These are phyloP conservation scores for Sistotremastrum suecicum DNA, from an alignment of 768 basidiomycete genomes.

Conservation along the genomic window DNA sequence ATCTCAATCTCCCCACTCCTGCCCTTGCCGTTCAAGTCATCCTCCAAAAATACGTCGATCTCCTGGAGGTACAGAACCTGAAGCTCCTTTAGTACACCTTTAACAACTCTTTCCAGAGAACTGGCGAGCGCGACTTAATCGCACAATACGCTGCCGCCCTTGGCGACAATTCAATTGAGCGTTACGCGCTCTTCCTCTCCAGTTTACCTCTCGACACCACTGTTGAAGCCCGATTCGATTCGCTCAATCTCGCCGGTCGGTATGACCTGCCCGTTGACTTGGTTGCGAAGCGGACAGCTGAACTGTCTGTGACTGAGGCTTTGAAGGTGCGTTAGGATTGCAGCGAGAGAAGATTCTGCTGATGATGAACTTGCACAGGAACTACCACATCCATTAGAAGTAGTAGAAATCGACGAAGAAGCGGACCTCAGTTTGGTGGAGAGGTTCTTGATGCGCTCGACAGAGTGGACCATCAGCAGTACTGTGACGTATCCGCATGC, in stretches of 20 bases:
- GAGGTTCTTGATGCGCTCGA: constrained; percentile 59
- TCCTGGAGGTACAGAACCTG: constrained; percentile 51
- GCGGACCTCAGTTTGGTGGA: constrained; percentile 20
- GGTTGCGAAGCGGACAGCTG: constrained; percentile 72
- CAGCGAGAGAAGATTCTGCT: constrained; percentile 31
- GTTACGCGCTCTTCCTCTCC: constrained; percentile 83
- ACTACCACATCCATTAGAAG: constrained; percentile 34
- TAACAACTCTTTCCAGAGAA: constrained; percentile 27
- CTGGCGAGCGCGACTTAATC: constrained; percentile 73
- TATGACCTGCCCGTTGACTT: constrained; percentile 73
- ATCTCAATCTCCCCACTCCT: constrained; percentile 65
- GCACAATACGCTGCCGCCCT: constrained; percentile 89
- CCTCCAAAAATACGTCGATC: constrained; percentile 76
- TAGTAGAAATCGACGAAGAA: too few relatives aligned
- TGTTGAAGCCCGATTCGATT: constrained; percentile 46
- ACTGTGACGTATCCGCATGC: constrained; percentile 64
- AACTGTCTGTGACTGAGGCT: constrained; percentile 57
- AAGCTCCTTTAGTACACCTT: not conserved
- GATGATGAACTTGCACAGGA: constrained; percentile 35
- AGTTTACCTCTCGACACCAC: constrained; percentile 55
- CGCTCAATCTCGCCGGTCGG: constrained; percentile 63
- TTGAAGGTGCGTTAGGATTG: constrained; percentile 34
- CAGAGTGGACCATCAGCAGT: constrained; percentile 86
- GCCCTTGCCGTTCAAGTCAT: constrained; percentile 66
- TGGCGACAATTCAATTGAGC: constrained; percentile 81